Conservation (phyloP, 306 rosid genomes). For the Alnus rubra region DNA sequence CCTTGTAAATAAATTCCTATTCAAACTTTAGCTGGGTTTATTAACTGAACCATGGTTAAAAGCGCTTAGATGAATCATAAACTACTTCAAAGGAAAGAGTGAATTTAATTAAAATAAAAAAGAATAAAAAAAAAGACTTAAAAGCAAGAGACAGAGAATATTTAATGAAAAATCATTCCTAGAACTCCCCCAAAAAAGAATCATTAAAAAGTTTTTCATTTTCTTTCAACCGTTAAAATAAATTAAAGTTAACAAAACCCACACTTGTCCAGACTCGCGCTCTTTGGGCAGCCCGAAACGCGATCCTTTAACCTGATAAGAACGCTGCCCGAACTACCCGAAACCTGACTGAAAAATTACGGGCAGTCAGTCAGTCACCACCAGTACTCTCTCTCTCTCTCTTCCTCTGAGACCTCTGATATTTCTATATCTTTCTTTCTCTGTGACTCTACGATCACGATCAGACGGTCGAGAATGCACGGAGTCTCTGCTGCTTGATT, state of each 20-base stretch:
- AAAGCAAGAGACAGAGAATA: constrained; percentile 27
- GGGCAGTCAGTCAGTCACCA: constrained; percentile 50
- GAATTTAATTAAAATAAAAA: constrained; percentile 6
- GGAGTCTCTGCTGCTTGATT: constrained; percentile 41
- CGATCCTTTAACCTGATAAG: background rate
- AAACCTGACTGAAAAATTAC: constrained; percentile 55
- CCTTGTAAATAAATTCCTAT: background rate
- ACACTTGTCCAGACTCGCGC: constrained; percentile 52
- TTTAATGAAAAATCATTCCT: constrained; percentile 25
- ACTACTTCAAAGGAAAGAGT: background rate
- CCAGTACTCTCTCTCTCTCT: constrained; percentile 44
- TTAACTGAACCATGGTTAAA: background rate
- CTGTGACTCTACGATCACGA: constrained; percentile 56
- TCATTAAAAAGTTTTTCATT: too few species aligned
- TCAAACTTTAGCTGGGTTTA: background rate
- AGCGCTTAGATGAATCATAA: background rate
- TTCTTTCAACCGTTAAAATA: background rate
- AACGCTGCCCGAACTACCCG: constrained; percentile 68
- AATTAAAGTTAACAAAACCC: constrained; percentile 37
- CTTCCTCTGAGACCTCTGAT: constrained; percentile 41
- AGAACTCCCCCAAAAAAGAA: too few species aligned
- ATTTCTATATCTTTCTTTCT: constrained; percentile 54
- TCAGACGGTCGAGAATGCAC: constrained; percentile 68
- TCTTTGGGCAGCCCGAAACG: constrained; percentile 54
- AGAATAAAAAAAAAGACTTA: constrained; percentile 25